phyloP scores from a whole-genome alignment of 257 asterid species.

The Marsdenia floribunda region DNA sequence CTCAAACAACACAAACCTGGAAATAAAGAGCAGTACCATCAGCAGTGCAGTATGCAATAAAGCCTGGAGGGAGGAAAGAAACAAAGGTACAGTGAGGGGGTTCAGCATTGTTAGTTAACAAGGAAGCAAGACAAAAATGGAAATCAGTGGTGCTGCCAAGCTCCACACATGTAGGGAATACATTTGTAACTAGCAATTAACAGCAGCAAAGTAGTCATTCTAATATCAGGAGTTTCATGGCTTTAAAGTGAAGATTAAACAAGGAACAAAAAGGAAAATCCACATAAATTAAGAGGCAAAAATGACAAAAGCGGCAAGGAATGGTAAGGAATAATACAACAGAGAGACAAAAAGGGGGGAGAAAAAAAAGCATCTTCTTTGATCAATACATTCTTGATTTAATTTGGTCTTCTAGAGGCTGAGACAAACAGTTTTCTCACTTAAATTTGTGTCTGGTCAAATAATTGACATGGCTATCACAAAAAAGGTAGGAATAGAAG shows the following conservation, averaged over 20 bases:
- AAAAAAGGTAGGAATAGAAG: no score
- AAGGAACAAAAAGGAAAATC: background rate
- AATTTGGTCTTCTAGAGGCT: background rate
- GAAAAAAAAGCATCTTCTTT: background rate
- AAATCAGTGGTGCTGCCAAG: no score
- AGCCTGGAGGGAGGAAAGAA: constrained; percentile 34
- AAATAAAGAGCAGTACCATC: constrained; percentile 74
- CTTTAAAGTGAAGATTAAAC: background rate
- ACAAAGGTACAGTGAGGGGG: background rate
- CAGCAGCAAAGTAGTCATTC: background rate
- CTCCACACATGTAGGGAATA: background rate
- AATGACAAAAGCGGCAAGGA: background rate
- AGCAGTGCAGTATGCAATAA: constrained; percentile 83
- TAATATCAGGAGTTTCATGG: background rate
- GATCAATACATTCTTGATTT: background rate
- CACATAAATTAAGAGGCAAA: background rate
- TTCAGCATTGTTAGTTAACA: background rate
- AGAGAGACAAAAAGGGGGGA: no score
- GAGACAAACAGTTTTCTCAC: background rate
- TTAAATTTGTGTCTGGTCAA: background rate
- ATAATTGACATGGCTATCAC: background rate
- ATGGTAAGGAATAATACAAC: no score
- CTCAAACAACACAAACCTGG: constrained; percentile 44
- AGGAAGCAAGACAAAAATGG: background rate
- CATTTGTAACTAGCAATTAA: background rate